phyloP scores from a whole-genome alignment of 1,139 yeast genomes.

The Candida glucosophila region DNA sequence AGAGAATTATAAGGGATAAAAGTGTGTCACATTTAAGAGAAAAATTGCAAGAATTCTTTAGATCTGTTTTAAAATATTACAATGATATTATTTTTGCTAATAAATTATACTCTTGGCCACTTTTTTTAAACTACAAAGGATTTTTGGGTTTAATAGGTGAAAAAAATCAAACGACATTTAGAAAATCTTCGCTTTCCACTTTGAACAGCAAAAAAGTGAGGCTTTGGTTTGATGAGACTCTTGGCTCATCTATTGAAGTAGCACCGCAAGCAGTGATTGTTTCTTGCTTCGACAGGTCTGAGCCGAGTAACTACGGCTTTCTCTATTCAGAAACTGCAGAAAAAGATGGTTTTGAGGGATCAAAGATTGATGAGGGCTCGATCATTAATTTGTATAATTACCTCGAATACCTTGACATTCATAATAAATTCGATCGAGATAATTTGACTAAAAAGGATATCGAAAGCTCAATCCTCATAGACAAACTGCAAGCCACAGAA shows the following conservation, averaged over 20 bases:
- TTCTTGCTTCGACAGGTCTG: slow-evolving; percentile 14
- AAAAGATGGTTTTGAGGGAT: slow-evolving; percentile 5
- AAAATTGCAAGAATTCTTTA: too few relatives aligned
- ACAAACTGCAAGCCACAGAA: too few relatives aligned
- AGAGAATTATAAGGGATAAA: slow-evolving; percentile 10
- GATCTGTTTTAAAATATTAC: too few relatives aligned
- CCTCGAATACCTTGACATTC: slow-evolving; percentile 26
- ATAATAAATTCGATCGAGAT: slow-evolving; percentile 19
- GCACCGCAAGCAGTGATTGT: slow-evolving; percentile 21
- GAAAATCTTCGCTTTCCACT: slow-evolving; percentile 28
- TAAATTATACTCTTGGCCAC: too few relatives aligned
- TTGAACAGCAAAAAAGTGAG: too few relatives aligned
- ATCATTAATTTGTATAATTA: slow-evolving; percentile 22
- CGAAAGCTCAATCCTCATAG: too few relatives aligned
- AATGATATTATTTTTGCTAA: too few relatives aligned
- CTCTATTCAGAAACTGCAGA: slow-evolving; percentile 12
- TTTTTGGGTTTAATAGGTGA: slow-evolving; percentile 23
- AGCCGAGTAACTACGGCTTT: slow-evolving; percentile 28
- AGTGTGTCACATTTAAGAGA: slow-evolving; percentile 11
- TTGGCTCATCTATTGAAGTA: slow-evolving; percentile 5
- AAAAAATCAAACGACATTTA: slow-evolving; percentile 9
- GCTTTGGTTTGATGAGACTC: too few relatives aligned
- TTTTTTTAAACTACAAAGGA: slow-evolving; percentile 27
- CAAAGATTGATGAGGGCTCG: slow-evolving; percentile 7
- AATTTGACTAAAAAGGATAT: too few relatives aligned